Conservation (phyloP, 148 eudicot genomes). For the Diospyros kaki region DNA sequence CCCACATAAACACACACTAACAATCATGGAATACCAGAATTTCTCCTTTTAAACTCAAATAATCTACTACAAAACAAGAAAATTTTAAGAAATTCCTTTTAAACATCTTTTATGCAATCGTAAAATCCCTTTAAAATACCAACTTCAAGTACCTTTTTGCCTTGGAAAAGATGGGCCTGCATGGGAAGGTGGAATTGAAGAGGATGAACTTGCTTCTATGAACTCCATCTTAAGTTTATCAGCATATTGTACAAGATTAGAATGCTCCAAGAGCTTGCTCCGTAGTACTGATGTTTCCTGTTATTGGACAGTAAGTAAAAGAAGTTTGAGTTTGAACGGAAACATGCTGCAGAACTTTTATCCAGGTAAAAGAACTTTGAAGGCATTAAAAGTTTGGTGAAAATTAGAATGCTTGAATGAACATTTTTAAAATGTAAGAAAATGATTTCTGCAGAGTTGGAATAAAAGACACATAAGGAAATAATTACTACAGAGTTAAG, state of each 20-base stretch:
- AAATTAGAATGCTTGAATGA: neutral
- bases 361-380: neutral
- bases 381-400: neutral
- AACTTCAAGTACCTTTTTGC: constrained; percentile 48
- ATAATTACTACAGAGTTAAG: neutral
- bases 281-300: constrained; percentile 76
- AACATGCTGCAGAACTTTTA: constrained; percentile 1
- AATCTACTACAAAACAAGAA: no score
- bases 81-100: no score
- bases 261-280: constrained; percentile 58
- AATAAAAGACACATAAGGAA: neutral
- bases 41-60: no score
- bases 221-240: constrained; percentile 50
- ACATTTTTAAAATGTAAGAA: neutral
- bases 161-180: constrained; percentile 50
- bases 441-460: neutral
- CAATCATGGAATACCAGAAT: no score
- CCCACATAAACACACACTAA: no score
- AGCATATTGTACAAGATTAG: constrained; percentile 63
- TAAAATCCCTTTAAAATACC: constrained; percentile 29
- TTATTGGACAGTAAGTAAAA: neutral
- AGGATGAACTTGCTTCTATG: constrained; percentile 39
- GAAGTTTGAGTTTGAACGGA: neutral
- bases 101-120: no score
- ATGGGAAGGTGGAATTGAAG: constrained; percentile 34